A percentile compares a stretch with the other conserved stretches of the same genome.
Evolutionary conservation across 1,284 basidiomycete genomes (phyloP).

Genomic region (Puccinia sorghi): DNA sequence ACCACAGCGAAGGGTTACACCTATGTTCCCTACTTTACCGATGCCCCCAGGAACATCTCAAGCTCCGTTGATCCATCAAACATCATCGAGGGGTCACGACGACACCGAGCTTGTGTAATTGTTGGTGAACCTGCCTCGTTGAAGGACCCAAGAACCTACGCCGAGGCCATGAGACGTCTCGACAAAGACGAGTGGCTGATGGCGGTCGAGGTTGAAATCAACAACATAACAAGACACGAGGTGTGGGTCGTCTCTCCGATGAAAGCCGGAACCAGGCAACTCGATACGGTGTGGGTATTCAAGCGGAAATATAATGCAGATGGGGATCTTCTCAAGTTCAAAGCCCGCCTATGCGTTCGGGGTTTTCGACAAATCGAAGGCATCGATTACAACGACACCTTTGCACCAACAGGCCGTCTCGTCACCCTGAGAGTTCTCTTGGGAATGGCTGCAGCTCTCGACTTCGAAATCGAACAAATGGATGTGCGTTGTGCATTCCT

Average conservation of each 20-base stretch:
- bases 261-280: neutral
- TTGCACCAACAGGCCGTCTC: neutral
- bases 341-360: slow-evolving; percentile 11
- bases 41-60: slow-evolving; percentile 3
- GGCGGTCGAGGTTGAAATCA: neutral
- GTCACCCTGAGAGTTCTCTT: neutral
- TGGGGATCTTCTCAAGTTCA: slow-evolving; percentile 6
- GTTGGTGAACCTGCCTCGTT: neutral
- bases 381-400: slow-evolving; percentile 11
- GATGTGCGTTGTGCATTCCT: slow-evolving; percentile 16
- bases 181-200: slow-evolving; percentile 12
- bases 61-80: neutral
- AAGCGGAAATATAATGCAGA: slow-evolving; percentile 1
- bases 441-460: neutral
- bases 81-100: neutral
- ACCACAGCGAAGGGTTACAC: neutral
- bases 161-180: neutral
- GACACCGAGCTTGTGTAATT: neutral
- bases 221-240: neutral
- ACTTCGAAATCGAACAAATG: slow-evolving; percentile 24
- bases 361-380: slow-evolving; percentile 25
- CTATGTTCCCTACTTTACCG: neutral
- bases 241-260: slow-evolving; percentile 15
- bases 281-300: slow-evolving; percentile 29
- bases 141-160: neutral